A percentile compares a stretch with the other conserved stretches of the same genome.
phyloP scores from a whole-genome alignment of 768 basidiomycete species.

The Tricholoma terreum region DNA sequence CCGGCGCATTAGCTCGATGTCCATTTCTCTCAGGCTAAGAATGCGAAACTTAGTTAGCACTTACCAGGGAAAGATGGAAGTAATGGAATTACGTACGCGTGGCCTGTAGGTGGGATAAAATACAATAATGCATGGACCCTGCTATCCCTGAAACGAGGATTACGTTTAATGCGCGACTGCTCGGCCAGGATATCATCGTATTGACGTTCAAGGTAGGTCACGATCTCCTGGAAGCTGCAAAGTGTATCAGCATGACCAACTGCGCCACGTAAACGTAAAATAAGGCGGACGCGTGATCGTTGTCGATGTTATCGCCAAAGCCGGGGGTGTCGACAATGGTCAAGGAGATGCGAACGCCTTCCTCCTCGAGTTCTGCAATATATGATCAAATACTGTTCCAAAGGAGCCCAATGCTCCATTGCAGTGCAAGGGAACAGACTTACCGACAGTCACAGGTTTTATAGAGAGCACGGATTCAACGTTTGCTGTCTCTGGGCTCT shows the following conservation, averaged over 20 bases:
- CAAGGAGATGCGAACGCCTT: slow-evolving; percentile 84
- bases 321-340: slow-evolving; percentile 93
- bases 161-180: slow-evolving; percentile 90
- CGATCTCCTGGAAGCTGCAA: slow-evolving; percentile 81
- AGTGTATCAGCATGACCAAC: slow-evolving; percentile 1
- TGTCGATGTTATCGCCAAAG: slow-evolving; percentile 89
- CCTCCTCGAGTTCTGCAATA: slow-evolving; percentile 78
- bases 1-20: slow-evolving; percentile 89
- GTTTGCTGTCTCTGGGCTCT: slow-evolving; percentile 69
- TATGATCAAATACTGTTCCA: not conserved
- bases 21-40: slow-evolving; percentile 77
- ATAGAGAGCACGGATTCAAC: slow-evolving; percentile 75
- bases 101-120: slow-evolving; percentile 88
- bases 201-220: slow-evolving; percentile 84
- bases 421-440: slow-evolving; percentile 18
- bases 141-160: slow-evolving; percentile 88
- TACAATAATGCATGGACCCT: slow-evolving; percentile 85
- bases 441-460: slow-evolving; percentile 79
- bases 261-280: slow-evolving; percentile 5
- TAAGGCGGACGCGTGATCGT: slow-evolving; percentile 70
- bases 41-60: slow-evolving; percentile 11
- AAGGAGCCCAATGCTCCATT: slow-evolving; percentile 12
- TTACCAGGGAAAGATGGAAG: not conserved
- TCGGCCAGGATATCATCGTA: slow-evolving; percentile 88
- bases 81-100: slow-evolving; percentile 53